Percentiles rank a stretch among this genome's conserved stretches.
Evolutionary conservation across 129 eudicot species (phyloP).

Genomic region (Tanacetum coccineum): DNA sequence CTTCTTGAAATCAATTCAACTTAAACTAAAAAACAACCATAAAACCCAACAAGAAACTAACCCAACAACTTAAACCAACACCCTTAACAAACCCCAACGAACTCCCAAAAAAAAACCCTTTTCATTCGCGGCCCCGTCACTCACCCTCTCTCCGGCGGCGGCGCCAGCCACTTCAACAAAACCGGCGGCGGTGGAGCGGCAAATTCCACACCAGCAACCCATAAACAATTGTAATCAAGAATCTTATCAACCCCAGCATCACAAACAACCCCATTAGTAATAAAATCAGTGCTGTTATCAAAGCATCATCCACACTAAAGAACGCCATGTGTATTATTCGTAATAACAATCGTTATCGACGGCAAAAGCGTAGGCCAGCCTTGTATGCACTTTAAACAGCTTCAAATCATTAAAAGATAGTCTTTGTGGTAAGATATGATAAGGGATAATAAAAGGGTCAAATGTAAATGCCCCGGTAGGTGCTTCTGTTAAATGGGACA

Average conservation of each 20-base stretch:
- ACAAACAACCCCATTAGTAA: slow-evolving; percentile 23
- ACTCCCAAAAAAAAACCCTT: neutral
- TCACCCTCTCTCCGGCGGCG: slow-evolving; percentile 8
- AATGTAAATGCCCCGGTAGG: slow-evolving; percentile 25
- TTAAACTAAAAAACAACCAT: neutral
- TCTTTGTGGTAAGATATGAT: slow-evolving; percentile 63
- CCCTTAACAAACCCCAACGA: neutral
- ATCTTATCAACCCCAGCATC: slow-evolving; percentile 43
- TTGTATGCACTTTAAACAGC: slow-evolving; percentile 36
- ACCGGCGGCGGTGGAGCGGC: slow-evolving; percentile 22
- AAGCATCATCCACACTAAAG: slow-evolving; percentile 49
- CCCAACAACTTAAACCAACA: neutral
- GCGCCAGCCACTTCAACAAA: neutral
- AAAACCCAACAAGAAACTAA: neutral
- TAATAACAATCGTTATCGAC: slow-evolving; percentile 42
- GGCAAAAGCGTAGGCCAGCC: slow-evolving; percentile 56
- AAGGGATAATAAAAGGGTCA: slow-evolving; percentile 53
- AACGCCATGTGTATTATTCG: slow-evolving; percentile 35
- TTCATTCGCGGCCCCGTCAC: neutral
- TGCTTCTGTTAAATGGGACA: slow-evolving; percentile 27
- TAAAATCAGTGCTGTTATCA: slow-evolving; percentile 51
- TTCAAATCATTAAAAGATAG: slow-evolving; percentile 49
- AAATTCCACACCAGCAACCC: slow-evolving; percentile 21
- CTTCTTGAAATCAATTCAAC: neutral
- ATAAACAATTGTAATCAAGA: slow-evolving; percentile 37